These are phyloP conservation scores for Kodamaea derodonti DNA, from an alignment of 1,139 yeast species.

Conservation along the genomic window DNA sequence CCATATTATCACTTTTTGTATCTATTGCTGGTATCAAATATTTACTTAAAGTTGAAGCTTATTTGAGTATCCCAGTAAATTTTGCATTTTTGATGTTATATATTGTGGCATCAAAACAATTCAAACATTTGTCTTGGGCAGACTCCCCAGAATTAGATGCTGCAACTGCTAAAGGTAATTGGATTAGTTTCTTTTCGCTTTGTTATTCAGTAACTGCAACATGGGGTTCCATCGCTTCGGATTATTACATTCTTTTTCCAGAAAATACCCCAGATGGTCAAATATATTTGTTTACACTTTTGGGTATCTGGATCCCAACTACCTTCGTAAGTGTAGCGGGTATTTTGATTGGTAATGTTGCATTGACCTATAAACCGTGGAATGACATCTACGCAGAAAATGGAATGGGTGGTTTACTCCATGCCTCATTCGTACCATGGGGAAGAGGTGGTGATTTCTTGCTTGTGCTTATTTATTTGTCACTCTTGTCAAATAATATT, in stretches of 20 bases:
- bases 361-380: slow-evolving; percentile 62
- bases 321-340: slow-evolving; percentile 76
- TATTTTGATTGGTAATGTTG: slow-evolving; percentile 65
- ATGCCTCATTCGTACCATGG: slow-evolving; percentile 71
- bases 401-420: slow-evolving; percentile 79
- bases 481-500: slow-evolving; percentile 76
- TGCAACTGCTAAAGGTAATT: slow-evolving; percentile 51
- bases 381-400: slow-evolving; percentile 47
- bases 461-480: slow-evolving; percentile 62
- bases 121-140: slow-evolving; percentile 34
- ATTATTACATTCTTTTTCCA: slow-evolving; percentile 80
- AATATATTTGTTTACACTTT: slow-evolving; percentile 59
- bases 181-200: slow-evolving; percentile 71
- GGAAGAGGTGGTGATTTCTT: slow-evolving; percentile 75
- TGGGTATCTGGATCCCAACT: slow-evolving; percentile 71
- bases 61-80: slow-evolving; percentile 66
- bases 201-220: slow-evolving; percentile 81
- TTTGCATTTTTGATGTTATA: slow-evolving; percentile 67
- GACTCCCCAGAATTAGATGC: slow-evolving; percentile 36
- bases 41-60: slow-evolving; percentile 63
- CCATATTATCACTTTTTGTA: slow-evolving; percentile 58
- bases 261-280: slow-evolving; percentile 60
- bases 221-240: slow-evolving; percentile 88
- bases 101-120: slow-evolving; percentile 59
- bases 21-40: slow-evolving; percentile 76